phyloP scores from a whole-genome alignment of 2,329 filamentous ascomycete species.

The Scedosporium aurantiacum region DNA sequence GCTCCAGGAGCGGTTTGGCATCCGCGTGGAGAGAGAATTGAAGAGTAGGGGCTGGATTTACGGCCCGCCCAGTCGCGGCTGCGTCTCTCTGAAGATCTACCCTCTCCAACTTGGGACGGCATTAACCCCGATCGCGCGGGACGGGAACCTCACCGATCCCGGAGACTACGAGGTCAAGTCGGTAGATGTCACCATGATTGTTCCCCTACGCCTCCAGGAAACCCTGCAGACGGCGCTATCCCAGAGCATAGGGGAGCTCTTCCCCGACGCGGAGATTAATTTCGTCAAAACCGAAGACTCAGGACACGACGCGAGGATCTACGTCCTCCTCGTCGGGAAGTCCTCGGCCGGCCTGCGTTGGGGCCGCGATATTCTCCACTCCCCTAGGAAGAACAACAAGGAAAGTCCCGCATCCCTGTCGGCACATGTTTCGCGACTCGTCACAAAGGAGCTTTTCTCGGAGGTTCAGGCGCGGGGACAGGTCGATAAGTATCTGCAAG shows the following conservation, averaged over 20 bases:
- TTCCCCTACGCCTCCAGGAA: conserved; percentile 31
- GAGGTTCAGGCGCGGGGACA: conserved; percentile 34
- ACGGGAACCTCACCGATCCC: conserved; percentile 13
- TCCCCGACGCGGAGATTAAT: conserved; percentile 30
- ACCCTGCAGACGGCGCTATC: conserved; percentile 28
- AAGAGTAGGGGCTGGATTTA: conserved; percentile 39
- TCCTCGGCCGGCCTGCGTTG: conserved; percentile 33
- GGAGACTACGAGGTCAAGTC: conserved; percentile 25
- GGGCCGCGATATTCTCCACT: conserved; percentile 34
- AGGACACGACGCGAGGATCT: conserved; percentile 37
- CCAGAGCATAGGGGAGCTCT: conserved; percentile 26
- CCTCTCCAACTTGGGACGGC: conserved; percentile 22
- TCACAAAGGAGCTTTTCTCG: conserved; percentile 32
- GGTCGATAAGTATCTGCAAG: conserved; percentile 48
- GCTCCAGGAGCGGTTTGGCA: conserved; percentile 37
- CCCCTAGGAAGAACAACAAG: conserved; percentile 29
- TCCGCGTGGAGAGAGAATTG: conserved; percentile 34
- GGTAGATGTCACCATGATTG: conserved; percentile 41
- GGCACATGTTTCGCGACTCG: conserved; percentile 30
- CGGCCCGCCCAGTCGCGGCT: conserved; percentile 29
- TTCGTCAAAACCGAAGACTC: conserved; percentile 41
- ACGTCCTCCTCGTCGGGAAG: conserved; percentile 45
- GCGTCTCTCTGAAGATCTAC: conserved; percentile 29
- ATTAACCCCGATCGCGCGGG: conserved; percentile 23
- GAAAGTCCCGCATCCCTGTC: conserved; percentile 16